A percentile compares a stretch with the other conserved stretches of the same genome.
These are phyloP conservation scores for Dendrobium huoshanense DNA, from an alignment of 106 monocot species.

Conservation along the genomic window DNA sequence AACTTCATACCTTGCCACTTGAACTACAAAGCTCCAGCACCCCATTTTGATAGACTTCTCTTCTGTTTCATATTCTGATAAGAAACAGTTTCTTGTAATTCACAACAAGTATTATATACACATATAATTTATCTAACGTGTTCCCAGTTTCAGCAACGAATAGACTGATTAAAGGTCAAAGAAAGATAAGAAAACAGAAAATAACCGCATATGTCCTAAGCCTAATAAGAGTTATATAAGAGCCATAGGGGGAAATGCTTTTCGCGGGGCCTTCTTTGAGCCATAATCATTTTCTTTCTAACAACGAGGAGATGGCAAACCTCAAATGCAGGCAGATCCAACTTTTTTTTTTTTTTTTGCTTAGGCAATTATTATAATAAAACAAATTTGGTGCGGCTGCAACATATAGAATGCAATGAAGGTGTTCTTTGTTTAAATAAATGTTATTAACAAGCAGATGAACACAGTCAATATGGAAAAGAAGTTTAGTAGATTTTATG, in stretches of 20 bases:
- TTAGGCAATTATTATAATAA: too few relatives aligned
- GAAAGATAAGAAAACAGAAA: neutral
- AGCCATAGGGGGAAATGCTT: neutral
- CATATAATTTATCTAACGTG: neutral
- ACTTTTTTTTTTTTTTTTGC: neutral
- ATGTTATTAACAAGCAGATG: too few relatives aligned
- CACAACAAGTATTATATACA: neutral
- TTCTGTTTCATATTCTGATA: slow-evolving; percentile 34
- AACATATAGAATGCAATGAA: too few relatives aligned
- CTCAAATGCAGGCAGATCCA: neutral
- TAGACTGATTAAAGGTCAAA: neutral
- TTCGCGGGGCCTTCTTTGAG: neutral
- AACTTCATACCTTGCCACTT: slow-evolving; percentile 29
- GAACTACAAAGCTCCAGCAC: slow-evolving; percentile 22
- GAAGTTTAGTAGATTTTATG: too few relatives aligned
- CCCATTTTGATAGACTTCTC: slow-evolving; percentile 52
- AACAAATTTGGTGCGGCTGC: too few relatives aligned
- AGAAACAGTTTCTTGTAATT: neutral
- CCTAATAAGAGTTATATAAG: neutral
- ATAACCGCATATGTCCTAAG: neutral
- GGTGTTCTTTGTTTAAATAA: too few relatives aligned
- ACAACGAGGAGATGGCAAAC: neutral
- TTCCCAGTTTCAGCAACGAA: neutral
- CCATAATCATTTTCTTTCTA: neutral
- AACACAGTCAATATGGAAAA: too few relatives aligned